phyloP scores from a whole-genome alignment of 805 yeast genomes.

The Barnettozyma salicaria region DNA sequence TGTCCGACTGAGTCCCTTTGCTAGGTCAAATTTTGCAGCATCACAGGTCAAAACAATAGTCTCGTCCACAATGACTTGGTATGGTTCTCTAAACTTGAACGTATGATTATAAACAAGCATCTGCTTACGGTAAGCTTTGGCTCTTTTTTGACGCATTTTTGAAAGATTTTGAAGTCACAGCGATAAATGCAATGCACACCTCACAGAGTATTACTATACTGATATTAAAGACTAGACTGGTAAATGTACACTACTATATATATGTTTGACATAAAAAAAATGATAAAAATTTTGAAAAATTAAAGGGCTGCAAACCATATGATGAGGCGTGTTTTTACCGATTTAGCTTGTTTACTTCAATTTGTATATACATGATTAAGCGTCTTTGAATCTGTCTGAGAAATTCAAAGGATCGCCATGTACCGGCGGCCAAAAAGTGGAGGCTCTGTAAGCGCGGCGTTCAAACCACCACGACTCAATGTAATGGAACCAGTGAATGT shows the following conservation, averaged over 20 bases:
- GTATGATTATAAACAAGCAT: conserved; percentile 79
- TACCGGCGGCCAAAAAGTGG: conserved; percentile 12
- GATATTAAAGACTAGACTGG: too few species aligned
- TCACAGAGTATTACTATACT: too few species aligned
- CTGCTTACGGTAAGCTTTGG: conserved; percentile 89
- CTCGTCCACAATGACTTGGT: conserved; percentile 84
- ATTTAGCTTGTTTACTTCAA: too few species aligned
- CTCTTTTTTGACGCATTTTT: conserved; percentile 91
- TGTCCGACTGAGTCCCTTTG: conserved; percentile 73
- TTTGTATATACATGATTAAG: too few species aligned
- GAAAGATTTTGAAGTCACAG: background rate
- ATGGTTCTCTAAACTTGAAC: conserved; percentile 91
- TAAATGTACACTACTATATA: too few species aligned
- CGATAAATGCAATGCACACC: too few species aligned
- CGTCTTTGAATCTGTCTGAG: too few species aligned
- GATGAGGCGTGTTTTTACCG: too few species aligned
- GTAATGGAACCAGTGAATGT: too few species aligned
- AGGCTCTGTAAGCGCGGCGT: conserved; percentile 8
- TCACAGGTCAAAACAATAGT: conserved; percentile 62
- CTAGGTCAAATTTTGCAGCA: conserved; percentile 66
- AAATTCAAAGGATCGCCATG: conserved; percentile 3
- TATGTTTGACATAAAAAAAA: too few species aligned
- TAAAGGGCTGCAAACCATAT: too few species aligned
- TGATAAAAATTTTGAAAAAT: too few species aligned
- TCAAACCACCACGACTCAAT: conserved; percentile 19